Percentiles rank a stretch among this genome's conserved stretches.
Evolutionary conservation across 1,284 basidiomycete genomes (phyloP).

Genomic region (Apiotrichum sp.): DNA sequence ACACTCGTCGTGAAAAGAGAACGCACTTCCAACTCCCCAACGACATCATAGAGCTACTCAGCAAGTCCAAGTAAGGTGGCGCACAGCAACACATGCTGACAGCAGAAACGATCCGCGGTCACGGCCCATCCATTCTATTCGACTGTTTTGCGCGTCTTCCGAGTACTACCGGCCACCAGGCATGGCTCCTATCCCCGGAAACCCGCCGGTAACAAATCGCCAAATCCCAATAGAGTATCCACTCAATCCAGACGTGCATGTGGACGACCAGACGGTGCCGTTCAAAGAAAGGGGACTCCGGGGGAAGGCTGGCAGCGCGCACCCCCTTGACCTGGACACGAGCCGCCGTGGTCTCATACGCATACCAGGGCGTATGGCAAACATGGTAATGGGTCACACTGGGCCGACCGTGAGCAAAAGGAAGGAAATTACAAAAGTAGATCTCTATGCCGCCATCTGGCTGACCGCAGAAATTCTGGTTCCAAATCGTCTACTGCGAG

Average conservation of each 20-base stretch:
- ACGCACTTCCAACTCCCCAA: constrained; percentile 26
- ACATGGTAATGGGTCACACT: constrained; percentile 80
- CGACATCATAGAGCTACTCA: constrained; percentile 36
- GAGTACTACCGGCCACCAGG: constrained; percentile 59
- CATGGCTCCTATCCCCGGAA: constrained; percentile 39
- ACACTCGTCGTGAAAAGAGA: constrained; percentile 26
- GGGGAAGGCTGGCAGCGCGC: constrained; percentile 93
- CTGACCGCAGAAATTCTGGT: constrained; percentile 66
- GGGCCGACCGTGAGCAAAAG: constrained; percentile 52
- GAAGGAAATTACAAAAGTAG: constrained; percentile 42
- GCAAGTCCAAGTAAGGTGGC: constrained; percentile 24
- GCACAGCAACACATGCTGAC: neutral
- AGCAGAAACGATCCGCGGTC: constrained; percentile 23
- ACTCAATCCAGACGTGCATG: constrained; percentile 78
- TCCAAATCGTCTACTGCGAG: constrained; percentile 76
- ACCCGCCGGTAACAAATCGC: constrained; percentile 24
- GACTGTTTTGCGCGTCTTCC: constrained; percentile 87
- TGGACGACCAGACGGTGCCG: constrained; percentile 63
- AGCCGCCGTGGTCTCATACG: constrained; percentile 49
- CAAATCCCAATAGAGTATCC: constrained; percentile 77
- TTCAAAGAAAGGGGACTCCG: constrained; percentile 87
- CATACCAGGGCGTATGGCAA: constrained; percentile 54
- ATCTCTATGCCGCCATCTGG: neutral
- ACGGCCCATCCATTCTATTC: constrained; percentile 49
- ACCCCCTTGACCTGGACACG: constrained; percentile 75